phyloP scores from a whole-genome alignment of 768 basidiomycete genomes.

The Tricholomella constricta region DNA sequence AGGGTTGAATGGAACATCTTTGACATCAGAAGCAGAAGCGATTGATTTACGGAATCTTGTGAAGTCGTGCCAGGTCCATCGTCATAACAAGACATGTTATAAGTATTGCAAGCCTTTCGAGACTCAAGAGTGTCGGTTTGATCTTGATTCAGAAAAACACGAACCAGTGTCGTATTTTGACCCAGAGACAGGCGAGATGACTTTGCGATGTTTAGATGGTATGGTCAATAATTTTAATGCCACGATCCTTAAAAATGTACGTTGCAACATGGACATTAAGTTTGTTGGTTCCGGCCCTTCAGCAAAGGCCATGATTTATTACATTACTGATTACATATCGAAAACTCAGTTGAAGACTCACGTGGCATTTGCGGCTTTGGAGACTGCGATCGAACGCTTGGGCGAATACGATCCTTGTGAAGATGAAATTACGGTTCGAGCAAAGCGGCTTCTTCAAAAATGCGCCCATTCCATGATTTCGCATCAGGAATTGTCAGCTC shows the following conservation, averaged over 20 bases:
- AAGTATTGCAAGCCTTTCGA: conserved; percentile 44
- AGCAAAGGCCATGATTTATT: conserved; percentile 45
- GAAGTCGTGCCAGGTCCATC: conserved; percentile 30
- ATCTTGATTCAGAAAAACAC: conserved; percentile 24
- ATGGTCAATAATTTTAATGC: conserved; percentile 46
- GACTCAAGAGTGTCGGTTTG: conserved; percentile 30
- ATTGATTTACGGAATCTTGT: conserved; percentile 29
- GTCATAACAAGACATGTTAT: too few relatives aligned
- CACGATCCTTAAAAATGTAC: conserved; percentile 35
- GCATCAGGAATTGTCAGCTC: conserved; percentile 41
- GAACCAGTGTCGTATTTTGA: conserved; percentile 23
- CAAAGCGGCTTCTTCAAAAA: conserved; percentile 37
- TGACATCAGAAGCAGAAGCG: background rate
- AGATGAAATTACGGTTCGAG: conserved; percentile 17
- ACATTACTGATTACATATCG: conserved; percentile 52
- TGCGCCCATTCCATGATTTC: conserved; percentile 38
- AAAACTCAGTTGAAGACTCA: conserved; percentile 44
- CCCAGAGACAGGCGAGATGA: conserved; percentile 31
- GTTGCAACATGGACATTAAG: too few relatives aligned
- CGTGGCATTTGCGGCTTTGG: conserved; percentile 40
- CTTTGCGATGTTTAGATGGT: conserved; percentile 35
- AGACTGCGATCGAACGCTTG: conserved; percentile 33
- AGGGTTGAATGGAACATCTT: background rate
- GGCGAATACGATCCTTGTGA: conserved; percentile 20
- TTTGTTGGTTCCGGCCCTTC: conserved; percentile 41